Conservation (phyloP, 768 basidiomycete species). For the Xerocomellus intermedius region DNA sequence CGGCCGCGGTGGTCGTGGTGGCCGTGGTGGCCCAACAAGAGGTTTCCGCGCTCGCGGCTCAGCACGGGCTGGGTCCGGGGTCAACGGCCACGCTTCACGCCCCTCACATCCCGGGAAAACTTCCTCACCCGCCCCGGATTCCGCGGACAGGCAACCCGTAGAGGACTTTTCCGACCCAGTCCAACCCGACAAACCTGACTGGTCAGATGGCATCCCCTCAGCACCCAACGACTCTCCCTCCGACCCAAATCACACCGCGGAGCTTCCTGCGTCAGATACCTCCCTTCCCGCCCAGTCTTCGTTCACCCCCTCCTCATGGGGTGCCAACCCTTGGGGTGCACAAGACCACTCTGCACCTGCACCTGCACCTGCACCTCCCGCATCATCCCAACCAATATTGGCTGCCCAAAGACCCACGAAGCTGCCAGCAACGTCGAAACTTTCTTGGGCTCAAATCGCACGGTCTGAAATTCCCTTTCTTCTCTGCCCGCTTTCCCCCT, state of each 20-base stretch:
- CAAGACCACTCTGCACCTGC: slow-evolving; percentile 40
- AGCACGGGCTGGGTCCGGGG: slow-evolving; percentile 35
- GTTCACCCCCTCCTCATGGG: slow-evolving; percentile 36
- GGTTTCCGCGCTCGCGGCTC: slow-evolving; percentile 41
- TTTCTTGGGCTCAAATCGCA: slow-evolving; percentile 87
- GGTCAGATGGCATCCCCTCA: slow-evolving; percentile 13
- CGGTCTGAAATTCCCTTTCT: slow-evolving; percentile 34
- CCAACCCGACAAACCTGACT: slow-evolving; percentile 14
- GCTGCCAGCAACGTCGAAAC: slow-evolving; percentile 69
- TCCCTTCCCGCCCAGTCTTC: slow-evolving; percentile 15
- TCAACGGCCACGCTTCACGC: slow-evolving; percentile 35
- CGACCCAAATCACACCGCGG: slow-evolving; percentile 11
- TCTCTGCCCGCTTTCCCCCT: neutral
- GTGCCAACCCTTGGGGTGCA: slow-evolving; percentile 30
- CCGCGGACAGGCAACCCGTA: slow-evolving; percentile 23
- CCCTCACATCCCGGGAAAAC: slow-evolving; percentile 25
- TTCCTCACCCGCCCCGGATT: slow-evolving; percentile 35
- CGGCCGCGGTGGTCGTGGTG: slow-evolving; percentile 58
- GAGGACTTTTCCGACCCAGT: slow-evolving; percentile 22
- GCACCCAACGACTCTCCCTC: slow-evolving; percentile 14
- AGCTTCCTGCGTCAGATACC: slow-evolving; percentile 13
- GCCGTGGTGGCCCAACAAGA: slow-evolving; percentile 56
- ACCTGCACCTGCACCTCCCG: slow-evolving; percentile 27
- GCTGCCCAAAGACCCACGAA: slow-evolving; percentile 38
- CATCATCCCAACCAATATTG: slow-evolving; percentile 13